Percentiles rank a stretch among this genome's conserved stretches.
Conservation (phyloP, 1,284 basidiomycete genomes). For the Cutaneotrichosporon sp. region DNA sequence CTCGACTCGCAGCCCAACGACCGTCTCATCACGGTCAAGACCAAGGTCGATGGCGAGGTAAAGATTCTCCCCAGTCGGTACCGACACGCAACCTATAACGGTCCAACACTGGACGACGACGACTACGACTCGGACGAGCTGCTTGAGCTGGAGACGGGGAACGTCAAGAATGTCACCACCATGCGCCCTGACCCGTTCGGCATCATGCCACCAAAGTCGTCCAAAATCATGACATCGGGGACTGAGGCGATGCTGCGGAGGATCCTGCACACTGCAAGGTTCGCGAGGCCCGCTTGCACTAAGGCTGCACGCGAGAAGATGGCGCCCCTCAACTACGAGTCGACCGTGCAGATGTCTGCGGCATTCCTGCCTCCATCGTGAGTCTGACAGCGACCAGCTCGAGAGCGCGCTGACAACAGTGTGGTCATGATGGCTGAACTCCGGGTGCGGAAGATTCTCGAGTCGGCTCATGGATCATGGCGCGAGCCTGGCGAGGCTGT, state of each 20-base stretch:
- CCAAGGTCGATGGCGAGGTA: background rate
- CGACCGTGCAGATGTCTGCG: background rate
- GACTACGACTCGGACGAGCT: background rate
- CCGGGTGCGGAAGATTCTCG: background rate
- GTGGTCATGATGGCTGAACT: background rate
- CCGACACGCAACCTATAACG: background rate
- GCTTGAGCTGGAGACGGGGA: background rate
- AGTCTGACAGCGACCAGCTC: background rate
- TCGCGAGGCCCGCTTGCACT: background rate
- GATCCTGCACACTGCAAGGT: background rate
- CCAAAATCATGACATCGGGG: background rate
- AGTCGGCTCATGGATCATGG: background rate
- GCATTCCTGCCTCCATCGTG: background rate
- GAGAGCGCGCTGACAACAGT: background rate
- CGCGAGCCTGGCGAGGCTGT: background rate
- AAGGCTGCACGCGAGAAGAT: background rate
- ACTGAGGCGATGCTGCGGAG: background rate
- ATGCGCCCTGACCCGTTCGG: background rate
- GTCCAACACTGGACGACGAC: background rate
- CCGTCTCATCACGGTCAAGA: background rate
- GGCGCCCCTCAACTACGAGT: background rate
- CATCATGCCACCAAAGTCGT: background rate
- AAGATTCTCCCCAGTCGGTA: background rate
- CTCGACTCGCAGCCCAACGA: background rate
- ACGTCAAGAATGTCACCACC: background rate